Conservation (phyloP, 257 asterid species). For the Haberlea rhodopensis region DNA sequence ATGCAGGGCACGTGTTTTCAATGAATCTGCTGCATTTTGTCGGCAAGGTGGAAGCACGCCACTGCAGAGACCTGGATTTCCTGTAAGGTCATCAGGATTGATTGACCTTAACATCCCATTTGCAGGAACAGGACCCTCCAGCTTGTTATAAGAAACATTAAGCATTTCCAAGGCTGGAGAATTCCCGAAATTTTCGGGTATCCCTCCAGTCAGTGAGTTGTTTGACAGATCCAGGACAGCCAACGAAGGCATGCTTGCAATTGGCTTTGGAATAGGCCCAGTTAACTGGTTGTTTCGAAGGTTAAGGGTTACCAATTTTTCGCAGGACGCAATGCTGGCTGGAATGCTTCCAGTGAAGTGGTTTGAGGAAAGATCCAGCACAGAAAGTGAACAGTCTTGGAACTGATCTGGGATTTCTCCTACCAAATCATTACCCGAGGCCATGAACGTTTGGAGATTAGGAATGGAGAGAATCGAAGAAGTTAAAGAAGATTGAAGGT, state of each 20-base stretch:
- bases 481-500: constrained; percentile 39
- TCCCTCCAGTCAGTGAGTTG: constrained; percentile 66
- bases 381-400: constrained; percentile 36
- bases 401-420: constrained; percentile 45
- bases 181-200: constrained; percentile 68
- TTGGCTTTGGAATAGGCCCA: constrained; percentile 52
- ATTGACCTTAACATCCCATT: constrained; percentile 67
- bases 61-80: constrained; percentile 67
- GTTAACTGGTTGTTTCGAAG: constrained; percentile 36
- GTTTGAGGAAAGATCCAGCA: constrained; percentile 44
- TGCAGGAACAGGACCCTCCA: constrained; percentile 62
- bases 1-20: constrained; percentile 35
- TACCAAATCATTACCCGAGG: constrained; percentile 34
- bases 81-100: constrained; percentile 56
- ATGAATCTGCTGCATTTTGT: constrained; percentile 28
- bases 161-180: constrained; percentile 71
- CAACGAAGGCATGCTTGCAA: constrained; percentile 60
- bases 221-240: constrained; percentile 66
- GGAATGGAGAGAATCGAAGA: constrained; percentile 42
- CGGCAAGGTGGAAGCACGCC: constrained; percentile 74
- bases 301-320: constrained; percentile 35
- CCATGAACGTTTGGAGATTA: constrained; percentile 38
- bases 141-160: constrained; percentile 59
- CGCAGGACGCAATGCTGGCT: constrained; percentile 40
- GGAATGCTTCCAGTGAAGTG: constrained; percentile 43